Base-by-base conservation (phyloP, 345 rosid genomes). In the Eucalyptus decipiens region DNA sequence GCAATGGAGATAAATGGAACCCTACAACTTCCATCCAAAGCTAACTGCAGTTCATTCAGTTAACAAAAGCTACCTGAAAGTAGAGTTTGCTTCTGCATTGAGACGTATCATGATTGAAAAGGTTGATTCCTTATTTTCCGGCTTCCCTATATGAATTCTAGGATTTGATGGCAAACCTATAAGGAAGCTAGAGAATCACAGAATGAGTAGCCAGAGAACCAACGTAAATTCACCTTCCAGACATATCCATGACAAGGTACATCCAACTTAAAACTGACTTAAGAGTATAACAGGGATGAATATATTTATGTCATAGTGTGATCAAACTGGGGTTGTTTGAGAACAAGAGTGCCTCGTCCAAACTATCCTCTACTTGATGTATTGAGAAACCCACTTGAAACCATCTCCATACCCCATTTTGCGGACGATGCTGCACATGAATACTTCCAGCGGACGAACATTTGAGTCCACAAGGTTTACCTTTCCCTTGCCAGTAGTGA, bases 401-500 rank as follows among this genome's bases (percentile, higher is more conserved):
- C 97, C 98, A 87, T 96, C 96, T 4, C 98, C 96, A 40, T 96
- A 96, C 34, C 98, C 98, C 97, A 96, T 96, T 92, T 95, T 95
- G 76, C 97, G 94, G 13, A 96, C 98, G 47, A 96, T 95, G 90
- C 97, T 96, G 93, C 98, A 96, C 98, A 96, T 96, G 90, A 95
- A 96, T 60, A 96, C 98, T 91, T 96, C 97, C 23, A 95, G 90
- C 17, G 98, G 97, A 8, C 98, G 95, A 45, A 95, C 96, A 65
- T 94, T 96, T 17, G 97, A 89, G 92, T 94, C 98, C 7, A 92
- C 40, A 19, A 96, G 95, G 87, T 92, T 94, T 87, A 96, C 97
- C 90, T 91, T 94, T 86, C 97, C 98, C 86, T 96, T 96, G 30
- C 98, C 98, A 3, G 98, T 96, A 34, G 97, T 96, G 93, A 96